Conservation (phyloP, 495 filamentous ascomycete species). For the Evansstolkia leycettana region DNA sequence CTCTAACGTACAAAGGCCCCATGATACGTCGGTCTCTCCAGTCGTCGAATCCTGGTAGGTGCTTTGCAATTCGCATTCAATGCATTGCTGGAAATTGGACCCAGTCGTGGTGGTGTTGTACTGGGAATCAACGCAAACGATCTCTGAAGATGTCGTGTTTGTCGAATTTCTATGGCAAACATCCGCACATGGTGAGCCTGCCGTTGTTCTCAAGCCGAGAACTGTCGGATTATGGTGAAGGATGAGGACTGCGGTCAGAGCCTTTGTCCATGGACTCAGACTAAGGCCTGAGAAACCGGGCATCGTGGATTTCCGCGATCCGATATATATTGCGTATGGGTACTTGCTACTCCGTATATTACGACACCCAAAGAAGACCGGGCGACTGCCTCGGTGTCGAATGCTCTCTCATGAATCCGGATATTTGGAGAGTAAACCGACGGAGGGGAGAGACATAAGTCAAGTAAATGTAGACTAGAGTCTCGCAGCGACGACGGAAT, state of each 20-base stretch:
- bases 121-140: conserved; percentile 39
- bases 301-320: neutral
- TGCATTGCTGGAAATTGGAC: conserved; percentile 40
- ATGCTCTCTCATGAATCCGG: neutral
- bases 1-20: conserved; percentile 43
- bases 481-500: no score
- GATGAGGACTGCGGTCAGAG: conserved; percentile 4
- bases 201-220: conserved; percentile 21
- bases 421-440: no score
- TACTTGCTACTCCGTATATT: neutral
- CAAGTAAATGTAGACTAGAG: no score
- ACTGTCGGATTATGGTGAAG: conserved; percentile 10
- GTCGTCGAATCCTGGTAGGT: conserved; percentile 29
- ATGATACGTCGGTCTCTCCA: conserved; percentile 43
- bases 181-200: conserved; percentile 40
- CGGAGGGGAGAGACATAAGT: no score
- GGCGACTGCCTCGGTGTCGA: neutral
- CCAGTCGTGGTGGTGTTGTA: conserved; percentile 33
- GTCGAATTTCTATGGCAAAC: conserved; percentile 33
- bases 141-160: conserved; percentile 37
- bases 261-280: conserved; percentile 7
- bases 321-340: no score
- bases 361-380: neutral
- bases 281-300: neutral
- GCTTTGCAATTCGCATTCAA: conserved; percentile 48